Conservation (phyloP, 179 eudicot genomes). For the Spergularia azorica region DNA sequence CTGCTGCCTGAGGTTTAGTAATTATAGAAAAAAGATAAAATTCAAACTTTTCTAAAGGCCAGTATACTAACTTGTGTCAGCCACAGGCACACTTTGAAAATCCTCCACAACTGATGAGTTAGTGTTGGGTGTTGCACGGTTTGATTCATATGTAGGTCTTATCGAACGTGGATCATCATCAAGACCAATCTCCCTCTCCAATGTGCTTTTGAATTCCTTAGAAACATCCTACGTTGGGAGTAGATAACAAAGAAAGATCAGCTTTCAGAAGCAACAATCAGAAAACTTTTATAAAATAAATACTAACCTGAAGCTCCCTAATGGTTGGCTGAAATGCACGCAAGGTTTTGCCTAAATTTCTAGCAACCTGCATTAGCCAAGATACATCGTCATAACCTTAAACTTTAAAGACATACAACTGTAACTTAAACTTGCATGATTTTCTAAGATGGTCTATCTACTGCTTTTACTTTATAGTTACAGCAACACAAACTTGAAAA, state of each 20-base stretch:
- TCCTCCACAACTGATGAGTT: constrained; percentile 38
- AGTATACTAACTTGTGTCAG: constrained; percentile 57
- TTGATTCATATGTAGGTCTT: constrained; percentile 40
- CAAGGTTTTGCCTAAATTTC: constrained; percentile 82
- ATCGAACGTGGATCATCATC: constrained; percentile 59
- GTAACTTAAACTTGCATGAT: background rate
- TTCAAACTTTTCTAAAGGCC: background rate
- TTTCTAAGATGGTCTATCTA: no score
- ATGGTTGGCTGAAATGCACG: constrained; percentile 96
- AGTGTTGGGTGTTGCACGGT: constrained; percentile 31
- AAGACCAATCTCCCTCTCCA: constrained; percentile 92
- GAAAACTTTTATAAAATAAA: constrained; percentile 11
- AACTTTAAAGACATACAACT: background rate
- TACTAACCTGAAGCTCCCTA: constrained; percentile 81
- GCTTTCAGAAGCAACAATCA: constrained; percentile 2
- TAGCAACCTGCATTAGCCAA: constrained; percentile 69
- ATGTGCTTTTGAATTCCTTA: constrained; percentile 88
- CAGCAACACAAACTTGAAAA: no score
- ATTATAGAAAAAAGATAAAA: background rate
- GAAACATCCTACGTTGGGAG: constrained; percentile 71
- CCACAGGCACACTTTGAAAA: constrained; percentile 31
- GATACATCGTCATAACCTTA: constrained; percentile 7
- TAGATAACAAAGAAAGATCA: constrained; percentile 10
- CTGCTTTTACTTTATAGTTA: no score
- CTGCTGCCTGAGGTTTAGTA: background rate